phyloP scores from a whole-genome alignment of 371 early-diverging fungal species.

The Choanephora cucurbitarum region DNA sequence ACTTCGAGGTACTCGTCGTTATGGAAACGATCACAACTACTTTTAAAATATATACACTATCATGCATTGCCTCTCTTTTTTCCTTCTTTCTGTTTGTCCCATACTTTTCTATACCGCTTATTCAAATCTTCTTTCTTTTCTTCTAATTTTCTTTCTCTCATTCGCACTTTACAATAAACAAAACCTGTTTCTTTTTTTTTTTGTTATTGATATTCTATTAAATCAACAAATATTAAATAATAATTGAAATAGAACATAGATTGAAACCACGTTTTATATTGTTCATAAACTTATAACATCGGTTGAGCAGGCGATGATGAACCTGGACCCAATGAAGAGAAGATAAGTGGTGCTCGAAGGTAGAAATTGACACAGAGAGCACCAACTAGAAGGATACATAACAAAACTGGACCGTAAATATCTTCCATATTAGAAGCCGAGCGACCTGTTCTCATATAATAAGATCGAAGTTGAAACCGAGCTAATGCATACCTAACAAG shows the following conservation, averaged over 20 bases:
- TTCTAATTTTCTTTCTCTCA: neutral
- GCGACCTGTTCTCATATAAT: constrained; percentile 24
- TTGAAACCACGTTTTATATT: too few species aligned
- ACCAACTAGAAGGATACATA: constrained; percentile 31
- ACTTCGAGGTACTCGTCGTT: constrained; percentile 14
- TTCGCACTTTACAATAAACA: neutral
- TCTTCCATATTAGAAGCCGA: constrained; percentile 29
- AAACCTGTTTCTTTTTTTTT: too few species aligned
- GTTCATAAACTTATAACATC: too few species aligned
- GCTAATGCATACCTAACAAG: constrained; percentile 30
- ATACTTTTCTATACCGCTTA: neutral
- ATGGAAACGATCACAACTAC: constrained; percentile 19
- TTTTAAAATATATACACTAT: too few species aligned
- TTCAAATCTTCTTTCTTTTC: too few species aligned
- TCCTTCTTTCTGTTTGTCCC: too few species aligned
- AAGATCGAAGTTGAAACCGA: constrained; percentile 31
- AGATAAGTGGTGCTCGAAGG: constrained; percentile 15
- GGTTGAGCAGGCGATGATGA: neutral
- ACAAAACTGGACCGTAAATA: constrained; percentile 32
- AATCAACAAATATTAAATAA: too few species aligned
- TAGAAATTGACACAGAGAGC: constrained; percentile 35
- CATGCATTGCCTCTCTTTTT: neutral
- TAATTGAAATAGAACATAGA: too few species aligned
- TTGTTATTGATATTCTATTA: too few species aligned
- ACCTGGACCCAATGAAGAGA: neutral